Percentiles rank a stretch among this genome's conserved stretches.
These are phyloP conservation scores for Panellus pusillus DNA, from an alignment of 768 basidiomycete species.

Conservation along the genomic window DNA sequence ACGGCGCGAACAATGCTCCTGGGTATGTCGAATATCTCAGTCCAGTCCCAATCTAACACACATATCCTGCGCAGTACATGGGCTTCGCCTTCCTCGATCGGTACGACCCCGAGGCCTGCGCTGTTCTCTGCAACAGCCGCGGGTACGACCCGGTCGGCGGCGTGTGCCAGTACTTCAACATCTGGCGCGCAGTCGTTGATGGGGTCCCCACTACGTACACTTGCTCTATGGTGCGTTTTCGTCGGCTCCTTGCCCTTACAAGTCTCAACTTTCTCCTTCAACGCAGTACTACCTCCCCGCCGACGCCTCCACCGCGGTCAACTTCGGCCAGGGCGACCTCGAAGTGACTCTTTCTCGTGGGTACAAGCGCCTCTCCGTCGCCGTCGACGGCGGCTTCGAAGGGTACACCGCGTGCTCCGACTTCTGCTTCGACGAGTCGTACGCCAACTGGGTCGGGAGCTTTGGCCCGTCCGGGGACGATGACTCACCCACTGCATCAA, in stretches of 20 bases:
- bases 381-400: constrained; percentile 47
- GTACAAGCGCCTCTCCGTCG: constrained; percentile 39
- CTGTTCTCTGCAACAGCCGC: constrained; percentile 44
- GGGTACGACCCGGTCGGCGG: constrained; percentile 42
- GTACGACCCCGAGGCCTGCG: constrained; percentile 48
- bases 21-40: constrained; percentile 28
- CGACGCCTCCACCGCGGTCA: constrained; percentile 46
- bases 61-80: constrained; percentile 41
- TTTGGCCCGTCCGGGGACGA: constrained; percentile 35
- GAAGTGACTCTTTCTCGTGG: constrained; percentile 48
- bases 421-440: constrained; percentile 42
- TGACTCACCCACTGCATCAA: constrained; percentile 35
- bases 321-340: constrained; percentile 46
- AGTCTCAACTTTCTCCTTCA: neutral
- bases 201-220: constrained; percentile 49
- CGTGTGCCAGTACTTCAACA: constrained; percentile 52
- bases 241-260: neutral
- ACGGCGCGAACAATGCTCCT: constrained; percentile 48
- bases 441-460: constrained; percentile 39
- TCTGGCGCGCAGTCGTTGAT: constrained; percentile 50
- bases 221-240: constrained; percentile 44
- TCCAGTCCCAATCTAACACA: too few relatives aligned
- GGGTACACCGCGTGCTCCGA: constrained; percentile 35
- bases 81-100: constrained; percentile 48
- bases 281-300: constrained; percentile 44